Base-by-base conservation (phyloP, 78 protist species). In the Anaeramoeba ignava region DNA sequence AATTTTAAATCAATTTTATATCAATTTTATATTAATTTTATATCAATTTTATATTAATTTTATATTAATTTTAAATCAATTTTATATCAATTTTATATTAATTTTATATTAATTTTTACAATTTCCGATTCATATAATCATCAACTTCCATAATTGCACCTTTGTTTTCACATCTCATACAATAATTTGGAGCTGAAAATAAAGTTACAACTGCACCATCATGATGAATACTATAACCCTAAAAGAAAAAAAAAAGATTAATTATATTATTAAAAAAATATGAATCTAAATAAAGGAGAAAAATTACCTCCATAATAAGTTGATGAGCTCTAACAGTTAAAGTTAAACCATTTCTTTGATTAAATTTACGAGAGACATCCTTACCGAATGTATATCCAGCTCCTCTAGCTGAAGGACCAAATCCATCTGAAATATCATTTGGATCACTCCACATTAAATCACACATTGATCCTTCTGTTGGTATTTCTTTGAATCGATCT, bases 181-280 rank as follows among this genome's bases (percentile, higher is more conserved):
- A 97, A 90, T 98, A 98, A 92, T 98, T 97, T 1, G 99, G 99
- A 2, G 99, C 99, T 0, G 92, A 83, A 86, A 98, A 98, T 80
- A 98, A 91, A n/a, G 98, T 96, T 81, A 94, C 92, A 2, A 93
- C 96, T 42, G 92, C 88, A 54, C 87, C 0, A 40, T 85, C 90
- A 86, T 97, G 99, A 86, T 91, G 82, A 97, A 97, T 95, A 81
- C 92, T 93, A 90, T 94, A 95, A 0, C 99, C 99, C 90, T 90
- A 80, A 31, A 0, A 27, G 12, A 8, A 17, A 23, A 83, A 17
- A 1, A 2, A 27, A 2, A 34, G 1, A 27, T 34, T 31, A 67
- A 81, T 31, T 81, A 2, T 79, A 2, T 38, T 38, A 8, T 2
- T 39, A 79, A 8, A 39, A 79, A 2, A 39, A 3, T 38, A 2